A percentile compares a stretch with the other conserved stretches of the same genome.
phyloP scores from a whole-genome alignment of 1,139 yeast genomes.

The Scheffersomyces cryptocercus region DNA sequence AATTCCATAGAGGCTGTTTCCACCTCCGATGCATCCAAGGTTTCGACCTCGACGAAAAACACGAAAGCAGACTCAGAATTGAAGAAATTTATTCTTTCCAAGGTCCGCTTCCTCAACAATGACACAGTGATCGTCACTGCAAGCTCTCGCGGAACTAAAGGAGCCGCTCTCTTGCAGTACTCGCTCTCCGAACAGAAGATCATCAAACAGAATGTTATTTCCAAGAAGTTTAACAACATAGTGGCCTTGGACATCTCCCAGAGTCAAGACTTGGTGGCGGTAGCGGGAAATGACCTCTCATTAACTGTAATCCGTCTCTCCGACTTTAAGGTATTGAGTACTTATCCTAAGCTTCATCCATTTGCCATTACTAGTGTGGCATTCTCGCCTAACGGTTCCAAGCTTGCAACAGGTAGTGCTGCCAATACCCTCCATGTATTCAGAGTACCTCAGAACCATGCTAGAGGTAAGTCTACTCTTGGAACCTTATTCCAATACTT shows the following conservation, averaged over 20 bases:
- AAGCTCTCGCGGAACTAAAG: constrained; percentile 40
- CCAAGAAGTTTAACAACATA: constrained; percentile 60
- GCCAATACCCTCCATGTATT: constrained; percentile 72
- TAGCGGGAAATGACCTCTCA: constrained; percentile 78
- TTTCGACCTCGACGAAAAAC: constrained; percentile 30
- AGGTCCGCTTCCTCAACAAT: constrained; percentile 59
- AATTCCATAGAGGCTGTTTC: constrained; percentile 54
- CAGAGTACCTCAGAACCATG: constrained; percentile 55
- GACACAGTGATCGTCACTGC: constrained; percentile 58
- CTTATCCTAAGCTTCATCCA: constrained; percentile 63
- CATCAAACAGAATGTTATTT: constrained; percentile 42
- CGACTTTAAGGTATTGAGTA: constrained; percentile 51
- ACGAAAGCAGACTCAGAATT: constrained; percentile 27
- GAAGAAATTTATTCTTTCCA: constrained; percentile 46
- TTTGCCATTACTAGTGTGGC: constrained; percentile 79
- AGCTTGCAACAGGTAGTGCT: constrained; percentile 78
- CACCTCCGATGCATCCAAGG: constrained; percentile 43
- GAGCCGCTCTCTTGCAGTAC: constrained; percentile 44
- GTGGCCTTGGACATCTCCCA: constrained; percentile 64
- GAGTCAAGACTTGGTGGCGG: constrained; percentile 54
- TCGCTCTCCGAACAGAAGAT: constrained; percentile 45
- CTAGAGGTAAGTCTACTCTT: constrained; percentile 44
- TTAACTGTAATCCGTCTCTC: constrained; percentile 54
- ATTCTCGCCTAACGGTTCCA: constrained; percentile 68
- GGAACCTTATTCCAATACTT: constrained; percentile 42